Percentiles rank a stretch among this genome's conserved stretches.
phyloP scores from a whole-genome alignment of 2,329 filamentous ascomycete species.

The Clarireedia sp. region DNA sequence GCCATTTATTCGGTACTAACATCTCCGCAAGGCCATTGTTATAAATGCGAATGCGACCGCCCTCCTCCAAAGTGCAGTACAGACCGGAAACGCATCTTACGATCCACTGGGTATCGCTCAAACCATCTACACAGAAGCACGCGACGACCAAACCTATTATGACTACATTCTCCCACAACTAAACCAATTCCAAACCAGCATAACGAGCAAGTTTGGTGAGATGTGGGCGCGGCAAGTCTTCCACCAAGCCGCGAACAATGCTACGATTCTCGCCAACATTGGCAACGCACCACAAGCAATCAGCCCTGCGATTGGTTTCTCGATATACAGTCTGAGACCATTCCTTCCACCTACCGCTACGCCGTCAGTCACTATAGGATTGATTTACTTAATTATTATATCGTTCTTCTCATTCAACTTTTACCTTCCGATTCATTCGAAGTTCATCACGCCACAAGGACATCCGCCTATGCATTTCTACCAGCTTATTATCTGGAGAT shows the following conservation, averaged over 20 bases:
- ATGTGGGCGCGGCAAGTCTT: constrained; percentile 20
- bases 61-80: constrained; percentile 46
- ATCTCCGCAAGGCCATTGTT: constrained; percentile 43
- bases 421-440: constrained; percentile 54
- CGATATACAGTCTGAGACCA: constrained; percentile 48
- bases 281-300: constrained; percentile 43
- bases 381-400: constrained; percentile 58
- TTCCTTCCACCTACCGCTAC: constrained; percentile 47
- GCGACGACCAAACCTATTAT: constrained; percentile 47
- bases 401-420: constrained; percentile 60
- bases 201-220: background rate
- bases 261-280: constrained; percentile 35
- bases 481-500: constrained; percentile 52
- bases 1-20: background rate
- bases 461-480: constrained; percentile 50
- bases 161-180: constrained; percentile 43
- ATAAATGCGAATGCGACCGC: constrained; percentile 55
- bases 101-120: constrained; percentile 52
- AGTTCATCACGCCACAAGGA: constrained; percentile 45
- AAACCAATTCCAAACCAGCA: background rate
- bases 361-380: constrained; percentile 52
- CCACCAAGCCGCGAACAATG: constrained; percentile 18
- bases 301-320: constrained; percentile 48
- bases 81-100: constrained; percentile 48
- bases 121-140: constrained; percentile 44